Base-by-base conservation (phyloP, 768 basidiomycete genomes). In the Mycena metata region DNA sequence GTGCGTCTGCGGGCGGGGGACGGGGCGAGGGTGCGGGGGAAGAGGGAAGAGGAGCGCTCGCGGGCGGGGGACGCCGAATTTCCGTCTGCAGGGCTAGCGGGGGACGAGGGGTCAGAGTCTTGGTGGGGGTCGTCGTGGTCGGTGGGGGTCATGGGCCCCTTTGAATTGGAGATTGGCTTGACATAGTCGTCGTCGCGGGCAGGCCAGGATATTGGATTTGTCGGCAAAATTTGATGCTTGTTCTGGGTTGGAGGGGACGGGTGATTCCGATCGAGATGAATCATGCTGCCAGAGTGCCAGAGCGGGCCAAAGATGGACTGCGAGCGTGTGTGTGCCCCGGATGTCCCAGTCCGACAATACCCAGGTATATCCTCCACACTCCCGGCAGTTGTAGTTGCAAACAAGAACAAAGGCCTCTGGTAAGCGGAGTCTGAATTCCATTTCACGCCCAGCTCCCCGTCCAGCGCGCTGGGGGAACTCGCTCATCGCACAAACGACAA, bases 1-100 rank as follows among this genome's bases (percentile, higher is more conserved):
- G 69, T 5, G 75, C 41, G 46, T 76, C 74, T 17, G 36, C 50
- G 24, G 75, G 60, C 13, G 65, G 60, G 16, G 65, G 75, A 17
- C 73, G 75, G 19, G 81, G 82, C 1, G 85, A 83, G 35, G 89
- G 88, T 0, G 84, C 81, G 26, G 89, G 88, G 21, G 89, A n/a
- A 89, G 51, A 90, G 80, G 33, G 88, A 87, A 0, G 89, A 90
- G 73, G 82, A 84, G 73, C 81, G 81, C 79, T 89, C 85, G 45
- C 81, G 76, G 30, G 70, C 64, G 9, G 80, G 76, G 33, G 79
- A 76, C 35, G 75, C 68, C 46, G 76, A 72, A 56, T 75, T 75
- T 55, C 69, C 64, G 75, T 79, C 76, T 39, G 70, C 67, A 24
- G 76, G 73, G 64, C 64, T 74, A 24, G 75, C 67, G 60, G 75